Percentiles rank a stretch among this genome's conserved stretches.
These are phyloP conservation scores for Ophiorrhiza pumila DNA, from an alignment of 257 asterid species.

Conservation along the genomic window DNA sequence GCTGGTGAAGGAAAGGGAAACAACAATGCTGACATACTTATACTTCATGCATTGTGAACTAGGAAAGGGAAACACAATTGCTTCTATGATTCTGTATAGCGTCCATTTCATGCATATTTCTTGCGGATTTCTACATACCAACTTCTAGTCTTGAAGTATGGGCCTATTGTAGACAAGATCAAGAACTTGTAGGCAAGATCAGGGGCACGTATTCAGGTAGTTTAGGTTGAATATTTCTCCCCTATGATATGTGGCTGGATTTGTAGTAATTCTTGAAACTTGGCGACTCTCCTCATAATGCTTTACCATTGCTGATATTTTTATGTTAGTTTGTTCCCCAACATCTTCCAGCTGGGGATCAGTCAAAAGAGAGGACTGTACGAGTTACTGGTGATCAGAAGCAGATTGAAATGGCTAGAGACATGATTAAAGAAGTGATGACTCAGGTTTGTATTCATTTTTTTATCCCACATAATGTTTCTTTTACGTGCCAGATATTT, in stretches of 20 bases:
- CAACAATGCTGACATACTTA: no score
- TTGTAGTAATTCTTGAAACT: background rate
- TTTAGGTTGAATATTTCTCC: background rate
- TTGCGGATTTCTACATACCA: no score
- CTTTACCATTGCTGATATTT: background rate
- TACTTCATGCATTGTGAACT: no score
- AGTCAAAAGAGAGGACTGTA: constrained; percentile 76
- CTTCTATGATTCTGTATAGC: no score
- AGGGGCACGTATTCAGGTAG: constrained; percentile 97
- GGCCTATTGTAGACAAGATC: no score
- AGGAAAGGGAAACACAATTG: no score
- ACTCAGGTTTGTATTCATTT: constrained; percentile 72
- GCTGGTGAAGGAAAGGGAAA: constrained; percentile 44
- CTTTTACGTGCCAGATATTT: constrained; percentile 8
- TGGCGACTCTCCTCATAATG: background rate
- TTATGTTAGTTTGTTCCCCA: constrained; percentile 65
- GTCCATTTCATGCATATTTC: no score
- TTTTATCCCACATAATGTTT: background rate
- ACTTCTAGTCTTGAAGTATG: no score
- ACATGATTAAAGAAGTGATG: constrained; percentile 94
- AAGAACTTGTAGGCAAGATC: constrained; percentile 87
- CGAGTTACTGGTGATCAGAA: constrained; percentile 81
- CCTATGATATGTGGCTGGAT: background rate
- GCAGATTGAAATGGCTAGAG: constrained; percentile 82
- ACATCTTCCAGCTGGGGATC: constrained; percentile 77